Evolutionary conservation across 768 basidiomycete genomes (phyloP), one percentile per base, ranked within the genome.

Genomic region (Lenzites betulinus): DNA sequence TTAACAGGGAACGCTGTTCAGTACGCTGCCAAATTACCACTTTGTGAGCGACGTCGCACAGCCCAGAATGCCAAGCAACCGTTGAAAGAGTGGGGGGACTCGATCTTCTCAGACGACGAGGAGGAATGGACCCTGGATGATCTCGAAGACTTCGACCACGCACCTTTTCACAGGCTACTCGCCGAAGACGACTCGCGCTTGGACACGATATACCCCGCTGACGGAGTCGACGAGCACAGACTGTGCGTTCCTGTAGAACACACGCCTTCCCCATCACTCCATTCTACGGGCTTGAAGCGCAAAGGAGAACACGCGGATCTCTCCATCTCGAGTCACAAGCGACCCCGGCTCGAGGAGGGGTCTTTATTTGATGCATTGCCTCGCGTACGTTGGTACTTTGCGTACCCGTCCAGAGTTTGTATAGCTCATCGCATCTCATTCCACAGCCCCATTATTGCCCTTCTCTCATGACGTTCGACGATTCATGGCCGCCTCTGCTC

Each of bases 141-240:
- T 8, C 39, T 66, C 20, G 62, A 62, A 12, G 60, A 64, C 15
- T 66, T 66, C 43, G 54, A 64, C 16, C 47, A 59, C 38, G 43
- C 30, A 16, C 7, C 13, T 12, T 23, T 66, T 3, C 50, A 53
- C 30, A 18, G 23, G 20, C 22, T 59, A 9, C n/a, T 39, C 18
- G 38, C 26, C 4, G 35, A 26, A 11, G 22, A 2, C 18, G 1
- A 30, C 11, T 26, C 12, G 7, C 7, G 22, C 15, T 2, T 46
- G 44, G 22, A 46, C 12, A 9, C 1, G 5, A 7, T 20, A 25
- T 8, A 5, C 38, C 15, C 38, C 7, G 15, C 11, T 7, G 38
- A 39, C 15, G 38, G 3, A 13, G 18, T 39, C 38, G 38, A 13
- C 38, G 7, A 13, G 38, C 38, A 13, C 38, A 39, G 7, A 16